Base-by-base conservation (phyloP, 2,329 filamentous ascomycete species). In the Paecilomyces sp. region DNA sequence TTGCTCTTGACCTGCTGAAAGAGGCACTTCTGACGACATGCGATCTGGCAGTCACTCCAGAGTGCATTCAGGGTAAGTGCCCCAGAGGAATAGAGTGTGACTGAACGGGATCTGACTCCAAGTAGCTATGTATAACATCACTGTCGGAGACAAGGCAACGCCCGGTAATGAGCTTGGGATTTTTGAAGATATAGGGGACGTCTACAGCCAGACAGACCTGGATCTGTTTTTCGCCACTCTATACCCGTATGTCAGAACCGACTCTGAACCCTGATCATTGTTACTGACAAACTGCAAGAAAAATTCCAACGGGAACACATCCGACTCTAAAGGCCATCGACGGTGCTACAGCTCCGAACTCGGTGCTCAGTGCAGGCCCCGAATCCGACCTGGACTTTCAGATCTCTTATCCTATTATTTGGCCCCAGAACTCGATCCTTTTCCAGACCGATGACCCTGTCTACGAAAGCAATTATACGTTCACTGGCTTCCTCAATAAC, bases 351-450 rank as follows among this genome's bases (percentile, higher is more conserved):
- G 74, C 74, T 7, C 73, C 77, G 3, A 62, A 65, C 3, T 59
- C 68, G 1, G 60, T 72, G 1, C 60, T 62, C 2, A 57, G 63
- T 8, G 70, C 71, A 2, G 78, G 77, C 3, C 53, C 67, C 8
- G 77, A 80, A 64, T 74, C 72, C 7, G 72, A 76, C 54, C 66
- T 82, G 7, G 80, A 82, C 65, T 79, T 82, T 66, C 68, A 77
- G 61, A 72, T 79, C 55, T 72, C 77, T 1, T 77, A 76, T 58
- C 77, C 80, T 0, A 74, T 82, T 56, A 76, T 82, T 65, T 81
- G 78, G 65, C 80, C 80, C 2, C 79, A 82, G 61, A 79, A 75
- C 50, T 69, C 74, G 5, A 71, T 78, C n/a, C 70, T 82, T 51
- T 82, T 76, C 67, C 78, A 82, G 66, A 75, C 72, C 1, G 79